Percentiles rank a stretch among this genome's conserved stretches.
phyloP scores from a whole-genome alignment of 352 stramenopile species.

The Pelagophyceae sp. region DNA sequence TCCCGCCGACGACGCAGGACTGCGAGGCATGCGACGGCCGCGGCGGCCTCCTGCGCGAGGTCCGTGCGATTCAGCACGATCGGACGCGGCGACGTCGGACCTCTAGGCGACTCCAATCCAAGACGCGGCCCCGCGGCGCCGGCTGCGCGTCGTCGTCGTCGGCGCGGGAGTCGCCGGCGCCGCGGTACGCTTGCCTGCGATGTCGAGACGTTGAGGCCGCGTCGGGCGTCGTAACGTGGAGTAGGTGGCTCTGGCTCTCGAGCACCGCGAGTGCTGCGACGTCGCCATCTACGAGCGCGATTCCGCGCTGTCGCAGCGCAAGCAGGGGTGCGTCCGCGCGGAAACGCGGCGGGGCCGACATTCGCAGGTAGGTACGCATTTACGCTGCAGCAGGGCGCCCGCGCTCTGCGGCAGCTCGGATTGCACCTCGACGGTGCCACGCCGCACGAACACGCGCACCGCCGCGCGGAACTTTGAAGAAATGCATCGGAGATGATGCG shows the following conservation, averaged over 20 bases:
- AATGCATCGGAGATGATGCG: no score
- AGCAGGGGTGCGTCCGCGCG: no score
- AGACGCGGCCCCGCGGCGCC: no score
- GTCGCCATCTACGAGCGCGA: slow-evolving; percentile 55
- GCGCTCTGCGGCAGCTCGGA: slow-evolving; percentile 41
- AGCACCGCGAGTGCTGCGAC: slow-evolving; percentile 44
- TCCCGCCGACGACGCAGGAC: neutral
- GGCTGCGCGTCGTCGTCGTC: slow-evolving; percentile 22
- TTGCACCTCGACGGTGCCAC: slow-evolving; percentile 13
- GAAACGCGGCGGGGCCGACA: no score
- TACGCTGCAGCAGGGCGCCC: slow-evolving; percentile 59
- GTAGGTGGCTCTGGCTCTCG: slow-evolving; percentile 50
- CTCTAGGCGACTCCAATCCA: no score
- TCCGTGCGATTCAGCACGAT: no score
- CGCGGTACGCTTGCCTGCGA: no score
- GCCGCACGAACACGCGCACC: neutral
- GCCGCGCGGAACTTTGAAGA: no score
- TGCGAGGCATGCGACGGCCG: slow-evolving; percentile 6
- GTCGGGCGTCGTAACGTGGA: no score
- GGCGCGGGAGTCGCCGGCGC: slow-evolving; percentile 55
- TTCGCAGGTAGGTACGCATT: no score
- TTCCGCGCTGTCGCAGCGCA: slow-evolving; percentile 42
- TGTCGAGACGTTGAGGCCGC: no score
- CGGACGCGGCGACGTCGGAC: no score
- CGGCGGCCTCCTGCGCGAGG: neutral